phyloP scores from a whole-genome alignment of 257 asterid species.

The Handroanthus guayacan region DNA sequence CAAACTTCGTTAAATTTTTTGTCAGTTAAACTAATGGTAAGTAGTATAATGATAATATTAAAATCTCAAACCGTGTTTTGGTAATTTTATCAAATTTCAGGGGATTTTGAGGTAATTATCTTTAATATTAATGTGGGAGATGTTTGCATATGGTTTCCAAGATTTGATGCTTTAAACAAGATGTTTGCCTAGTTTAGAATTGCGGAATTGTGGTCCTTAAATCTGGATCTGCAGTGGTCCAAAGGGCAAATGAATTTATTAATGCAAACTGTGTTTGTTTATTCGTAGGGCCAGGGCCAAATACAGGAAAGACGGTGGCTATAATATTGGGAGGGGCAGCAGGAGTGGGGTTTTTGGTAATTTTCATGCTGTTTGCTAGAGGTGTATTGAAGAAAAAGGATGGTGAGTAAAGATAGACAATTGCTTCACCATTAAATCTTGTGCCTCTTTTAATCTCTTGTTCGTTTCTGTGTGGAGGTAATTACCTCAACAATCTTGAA shows the following conservation, averaged over 20 bases:
- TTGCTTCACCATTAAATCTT: background rate
- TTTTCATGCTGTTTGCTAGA: constrained; percentile 83
- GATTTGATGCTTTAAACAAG: constrained; percentile 49
- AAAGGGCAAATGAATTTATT: constrained; percentile 22
- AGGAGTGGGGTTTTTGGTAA: constrained; percentile 91
- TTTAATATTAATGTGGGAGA: constrained; percentile 16
- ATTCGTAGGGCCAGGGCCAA: constrained; percentile 75
- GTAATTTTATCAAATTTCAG: no score
- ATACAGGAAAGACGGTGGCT: constrained; percentile 92
- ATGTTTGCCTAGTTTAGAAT: constrained; percentile 65
- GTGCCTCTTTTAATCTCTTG: constrained; percentile 10
- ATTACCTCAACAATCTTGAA: no score
- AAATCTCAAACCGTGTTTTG: no score
- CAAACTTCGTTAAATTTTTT: no score
- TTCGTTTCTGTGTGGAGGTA: background rate
- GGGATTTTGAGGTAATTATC: no score
- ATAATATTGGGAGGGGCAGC: constrained; percentile 99
- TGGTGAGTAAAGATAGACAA: constrained; percentile 55
- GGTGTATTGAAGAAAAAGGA: constrained; percentile 80
- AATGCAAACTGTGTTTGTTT: constrained; percentile 45
- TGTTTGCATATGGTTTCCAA: constrained; percentile 37
- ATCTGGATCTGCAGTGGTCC: constrained; percentile 34
- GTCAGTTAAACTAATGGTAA: no score
- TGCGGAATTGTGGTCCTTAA: constrained; percentile 58
- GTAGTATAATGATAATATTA: no score